Evolutionary conservation across 2,329 filamentous ascomycete genomes (phyloP).

Genomic region (Trichophyton simii): DNA sequence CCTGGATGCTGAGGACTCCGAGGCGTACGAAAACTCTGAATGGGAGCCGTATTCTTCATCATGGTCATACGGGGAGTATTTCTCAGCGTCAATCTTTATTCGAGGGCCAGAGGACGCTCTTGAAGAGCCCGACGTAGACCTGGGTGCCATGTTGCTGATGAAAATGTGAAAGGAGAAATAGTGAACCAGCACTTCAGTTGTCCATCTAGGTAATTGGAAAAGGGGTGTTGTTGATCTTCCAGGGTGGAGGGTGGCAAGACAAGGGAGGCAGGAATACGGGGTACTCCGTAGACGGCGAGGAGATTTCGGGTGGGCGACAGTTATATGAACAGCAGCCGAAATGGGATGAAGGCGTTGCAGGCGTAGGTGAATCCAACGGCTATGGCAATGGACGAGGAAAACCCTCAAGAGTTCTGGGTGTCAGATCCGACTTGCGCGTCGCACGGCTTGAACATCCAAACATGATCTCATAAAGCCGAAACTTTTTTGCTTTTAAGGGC

Average conservation of each 20-base stretch:
- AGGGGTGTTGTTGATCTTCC: not conserved
- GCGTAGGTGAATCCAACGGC: not conserved
- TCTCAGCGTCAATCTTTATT: slow-evolving; percentile 13
- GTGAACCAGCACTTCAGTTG: not conserved
- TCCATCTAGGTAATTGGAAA: not conserved
- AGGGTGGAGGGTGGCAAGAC: not conserved
- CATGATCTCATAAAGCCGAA: not conserved
- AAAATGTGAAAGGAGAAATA: not conserved
- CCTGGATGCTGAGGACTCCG: slow-evolving; percentile 23
- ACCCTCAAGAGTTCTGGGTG: not conserved
- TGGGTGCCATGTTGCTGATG: not conserved
- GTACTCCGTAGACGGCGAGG: not conserved
- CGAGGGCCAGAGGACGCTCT: not conserved
- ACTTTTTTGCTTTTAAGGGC: not conserved
- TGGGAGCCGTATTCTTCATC: slow-evolving; percentile 27
- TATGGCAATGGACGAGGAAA: not conserved
- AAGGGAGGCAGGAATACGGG: not conserved
- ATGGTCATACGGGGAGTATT: slow-evolving; percentile 18
- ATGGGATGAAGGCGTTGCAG: not conserved
- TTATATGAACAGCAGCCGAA: not conserved
- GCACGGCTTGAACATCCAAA: not conserved
- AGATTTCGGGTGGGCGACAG: not conserved
- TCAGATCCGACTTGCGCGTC: not conserved
- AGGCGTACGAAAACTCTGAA: slow-evolving; percentile 42
- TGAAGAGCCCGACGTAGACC: not conserved